These are phyloP conservation scores for Blastobotrys persicus DNA, from an alignment of 1,139 yeast genomes.

Conservation along the genomic window DNA sequence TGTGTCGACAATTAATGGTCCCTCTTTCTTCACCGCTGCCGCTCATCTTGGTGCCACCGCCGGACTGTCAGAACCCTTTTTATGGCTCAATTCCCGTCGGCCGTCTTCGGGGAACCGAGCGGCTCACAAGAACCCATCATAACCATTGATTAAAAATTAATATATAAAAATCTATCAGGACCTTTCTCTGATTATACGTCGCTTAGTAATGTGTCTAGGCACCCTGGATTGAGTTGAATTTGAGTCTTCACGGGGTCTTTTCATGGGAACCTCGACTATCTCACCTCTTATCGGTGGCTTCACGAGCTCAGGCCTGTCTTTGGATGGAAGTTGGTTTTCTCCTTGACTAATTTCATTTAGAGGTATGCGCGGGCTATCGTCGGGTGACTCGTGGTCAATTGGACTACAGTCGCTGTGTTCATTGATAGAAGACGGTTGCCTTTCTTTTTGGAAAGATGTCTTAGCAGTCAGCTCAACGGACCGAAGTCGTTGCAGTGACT, in stretches of 20 bases:
- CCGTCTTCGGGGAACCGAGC: neutral
- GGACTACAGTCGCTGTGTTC: neutral
- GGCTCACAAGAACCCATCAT: neutral
- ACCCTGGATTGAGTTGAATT: neutral
- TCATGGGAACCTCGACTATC: neutral
- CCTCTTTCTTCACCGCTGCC: neutral
- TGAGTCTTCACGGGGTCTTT: neutral
- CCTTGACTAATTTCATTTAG: slow-evolving; percentile 14
- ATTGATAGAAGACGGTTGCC: neutral
- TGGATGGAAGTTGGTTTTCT: slow-evolving; percentile 12
- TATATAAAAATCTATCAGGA: neutral
- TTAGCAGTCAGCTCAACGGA: neutral
- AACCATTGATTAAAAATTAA: neutral
- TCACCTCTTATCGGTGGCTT: neutral
- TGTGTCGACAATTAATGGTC: neutral
- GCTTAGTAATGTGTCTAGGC: neutral
- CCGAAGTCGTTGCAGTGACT: neutral
- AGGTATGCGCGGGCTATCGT: slow-evolving; percentile 15
- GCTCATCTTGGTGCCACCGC: neutral
- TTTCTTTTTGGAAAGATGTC: neutral
- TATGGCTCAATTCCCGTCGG: neutral
- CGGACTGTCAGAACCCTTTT: no score
- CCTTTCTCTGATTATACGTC: neutral
- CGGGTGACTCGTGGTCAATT: neutral
- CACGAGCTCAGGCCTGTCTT: neutral